phyloP scores from a whole-genome alignment of 805 yeast genomes.

The Metschnikowia matae region DNA sequence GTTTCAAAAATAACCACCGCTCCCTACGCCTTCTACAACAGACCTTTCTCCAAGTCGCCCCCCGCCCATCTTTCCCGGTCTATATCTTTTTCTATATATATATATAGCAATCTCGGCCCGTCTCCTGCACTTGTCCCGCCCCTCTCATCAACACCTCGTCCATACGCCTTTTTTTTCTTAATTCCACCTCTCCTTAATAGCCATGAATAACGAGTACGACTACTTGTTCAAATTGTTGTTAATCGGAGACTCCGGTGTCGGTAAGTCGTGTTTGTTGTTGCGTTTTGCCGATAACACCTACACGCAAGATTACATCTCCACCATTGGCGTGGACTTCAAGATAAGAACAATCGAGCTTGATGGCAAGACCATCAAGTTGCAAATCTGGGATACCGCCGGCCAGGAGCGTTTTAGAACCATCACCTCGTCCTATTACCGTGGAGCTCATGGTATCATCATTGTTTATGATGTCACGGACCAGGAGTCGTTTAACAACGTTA shows the following conservation, averaged over 20 bases:
- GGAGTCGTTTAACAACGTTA: constrained; percentile 92
- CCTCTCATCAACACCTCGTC: not conserved
- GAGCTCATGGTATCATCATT: constrained; percentile 97
- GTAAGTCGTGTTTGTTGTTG: constrained; percentile 90
- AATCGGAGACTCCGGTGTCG: constrained; percentile 98
- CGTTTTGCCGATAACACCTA: constrained; percentile 97
- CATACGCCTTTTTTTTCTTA: not conserved
- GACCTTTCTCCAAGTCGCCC: constrained; percentile 1
- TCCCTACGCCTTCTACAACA: not conserved
- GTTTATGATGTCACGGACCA: constrained; percentile 98
- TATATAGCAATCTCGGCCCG: not conserved
- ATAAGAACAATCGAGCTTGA: constrained; percentile 89
- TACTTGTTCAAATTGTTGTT: constrained; percentile 89
- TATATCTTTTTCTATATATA: not conserved
- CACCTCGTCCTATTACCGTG: constrained; percentile 95
- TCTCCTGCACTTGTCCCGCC: too few species aligned
- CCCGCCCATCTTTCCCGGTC: not conserved
- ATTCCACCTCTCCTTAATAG: not conserved
- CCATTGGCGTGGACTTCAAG: constrained; percentile 95
- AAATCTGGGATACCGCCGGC: constrained; percentile 99
- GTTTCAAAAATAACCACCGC: constrained; percentile 4
- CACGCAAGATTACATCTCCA: constrained; percentile 94
- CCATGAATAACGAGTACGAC: constrained; percentile 94
- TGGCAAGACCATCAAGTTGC: constrained; percentile 95
- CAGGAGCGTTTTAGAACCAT: constrained; percentile 98